Base-by-base conservation (phyloP, 1,139 yeast species). In the Taphrina betulina region DNA sequence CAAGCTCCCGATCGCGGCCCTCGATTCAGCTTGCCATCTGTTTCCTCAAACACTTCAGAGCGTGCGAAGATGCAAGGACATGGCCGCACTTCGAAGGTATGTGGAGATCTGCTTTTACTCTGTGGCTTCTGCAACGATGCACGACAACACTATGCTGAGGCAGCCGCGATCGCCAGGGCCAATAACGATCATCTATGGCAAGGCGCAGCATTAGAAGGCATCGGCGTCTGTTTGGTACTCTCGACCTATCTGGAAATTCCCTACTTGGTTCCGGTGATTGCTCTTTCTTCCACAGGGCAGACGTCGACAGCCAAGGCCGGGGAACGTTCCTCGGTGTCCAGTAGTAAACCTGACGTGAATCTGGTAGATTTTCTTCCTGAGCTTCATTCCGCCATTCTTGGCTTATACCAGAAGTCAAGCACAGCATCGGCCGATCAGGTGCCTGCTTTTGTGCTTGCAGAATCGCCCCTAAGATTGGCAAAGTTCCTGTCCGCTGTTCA, bases 151-250 rank as follows among this genome's bases (percentile, higher is more conserved):
- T 85, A 89, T 62, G 77, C 82, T 10, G 96, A 89, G 38, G 82
- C 96, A 0, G 76, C 85, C 1, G 65, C 74, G 1, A 72, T 77
- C 34, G 70, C 89, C 56, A 80, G 80, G 60, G 75, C 79, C 31
- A 75, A 83, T 1, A 82, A 82, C 52, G 98, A 92, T 68, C 78
- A 79, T 64, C 72, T 92, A 19, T 92, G 98, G 98, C 75, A 87
- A 24, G 97, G 84, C 0, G 83, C 92, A 41, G 82, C 96, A 0
- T 67, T 90, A 19, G 96, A 89, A 64, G 89, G 94, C 0, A 72
- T 89, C 8, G 85, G 85, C 0, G 79, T 86, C 0, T 78, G 87
- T 61, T 69, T 85, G 38, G 70, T 85, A 5, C 69, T 89, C 53
- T 72, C 87, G 42, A 76, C 83, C 12, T 81, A 76, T 63, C 68